Base-by-base conservation (phyloP, 129 eudicot genomes). In the Calendula officinalis region DNA sequence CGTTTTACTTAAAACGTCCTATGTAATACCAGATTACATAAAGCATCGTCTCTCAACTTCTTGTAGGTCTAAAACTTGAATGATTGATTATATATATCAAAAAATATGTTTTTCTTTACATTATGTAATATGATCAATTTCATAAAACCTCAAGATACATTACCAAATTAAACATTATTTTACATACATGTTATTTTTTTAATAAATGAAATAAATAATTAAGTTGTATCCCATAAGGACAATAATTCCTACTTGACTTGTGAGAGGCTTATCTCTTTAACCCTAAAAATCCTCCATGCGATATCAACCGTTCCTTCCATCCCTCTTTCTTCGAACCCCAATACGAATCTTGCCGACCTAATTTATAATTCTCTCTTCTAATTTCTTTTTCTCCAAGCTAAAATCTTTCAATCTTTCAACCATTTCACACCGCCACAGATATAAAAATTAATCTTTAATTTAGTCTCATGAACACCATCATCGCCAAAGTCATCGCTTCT, bases 401-500 rank as follows among this genome's bases (percentile, higher is more conserved):
- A 43, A 69, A 36, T 5, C 66, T 69, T 69, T 69, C 74, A 69
- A 36, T 5, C 66, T 69, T 69, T 69, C 74, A 57, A 45, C 65
- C 17, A 56, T 33, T 56, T 56, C 73, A 68, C 64, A 68, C 73
- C 42, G 56, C 11, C 5, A 45, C 30, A 22, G 30, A 22, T 22
- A 22, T 22, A 22, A 22, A 22, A 22, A 22, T 22, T 22, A 22
- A 2, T 22, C 30, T 69, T 32, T 56, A 56, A 44, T n/a, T 55
- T 4, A 13, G 11, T 48, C 54, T n/a, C n/a, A 74, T 74, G 78
- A 74, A 66, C 54, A 58, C 35, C 30, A 22, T 22, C 30, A 22
- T 22, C 30, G 2, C 30, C 62, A 11, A 66, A 30, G 35, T 58
- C 73, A 57, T 58, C 62, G 55, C 8, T 55, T 59, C 67, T 59